phyloP scores from a whole-genome alignment of 1,139 yeast species.

The Diutina pseudorugosa region DNA sequence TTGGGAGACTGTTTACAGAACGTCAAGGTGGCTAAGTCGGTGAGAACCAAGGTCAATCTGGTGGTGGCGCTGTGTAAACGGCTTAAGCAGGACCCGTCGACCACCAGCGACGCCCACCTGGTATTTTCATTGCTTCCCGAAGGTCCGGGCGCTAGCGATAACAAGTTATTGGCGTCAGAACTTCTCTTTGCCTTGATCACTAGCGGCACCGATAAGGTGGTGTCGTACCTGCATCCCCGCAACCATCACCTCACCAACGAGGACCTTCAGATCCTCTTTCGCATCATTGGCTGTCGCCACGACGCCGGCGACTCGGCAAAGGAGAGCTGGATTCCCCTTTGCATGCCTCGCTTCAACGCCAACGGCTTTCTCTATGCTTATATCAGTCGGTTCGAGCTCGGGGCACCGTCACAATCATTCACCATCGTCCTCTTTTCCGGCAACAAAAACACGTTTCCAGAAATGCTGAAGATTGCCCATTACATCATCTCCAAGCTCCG shows the following conservation, averaged over 20 bases:
- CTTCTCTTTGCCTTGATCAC: constrained; percentile 23
- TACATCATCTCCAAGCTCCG: constrained; percentile 35
- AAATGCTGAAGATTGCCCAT: constrained; percentile 50
- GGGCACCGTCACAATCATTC: constrained; percentile 21
- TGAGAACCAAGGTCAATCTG: constrained; percentile 19
- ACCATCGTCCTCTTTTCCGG: constrained; percentile 71
- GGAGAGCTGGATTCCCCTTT: constrained; percentile 82
- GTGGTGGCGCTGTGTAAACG: constrained; percentile 17
- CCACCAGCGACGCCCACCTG: background rate
- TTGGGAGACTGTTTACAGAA: constrained; percentile 16
- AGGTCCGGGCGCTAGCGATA: constrained; percentile 7
- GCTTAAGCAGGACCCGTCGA: constrained; percentile 8
- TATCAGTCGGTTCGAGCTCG: constrained; percentile 44
- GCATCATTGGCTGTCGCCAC: constrained; percentile 16
- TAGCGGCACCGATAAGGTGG: constrained; percentile 13
- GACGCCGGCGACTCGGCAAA: background rate
- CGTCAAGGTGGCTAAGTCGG: constrained; percentile 21
- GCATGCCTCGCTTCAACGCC: constrained; percentile 82
- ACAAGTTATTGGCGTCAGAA: constrained; percentile 15
- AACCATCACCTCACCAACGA: constrained; percentile 20
- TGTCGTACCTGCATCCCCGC: constrained; percentile 24
- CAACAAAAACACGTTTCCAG: constrained; percentile 70
- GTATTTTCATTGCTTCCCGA: constrained; percentile 4
- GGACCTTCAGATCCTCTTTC: constrained; percentile 21
- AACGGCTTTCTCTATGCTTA: constrained; percentile 80